Percentiles rank a stretch among this genome's conserved stretches.
phyloP scores from a whole-genome alignment of 305 asterid species.

The Plantago coronopus region DNA sequence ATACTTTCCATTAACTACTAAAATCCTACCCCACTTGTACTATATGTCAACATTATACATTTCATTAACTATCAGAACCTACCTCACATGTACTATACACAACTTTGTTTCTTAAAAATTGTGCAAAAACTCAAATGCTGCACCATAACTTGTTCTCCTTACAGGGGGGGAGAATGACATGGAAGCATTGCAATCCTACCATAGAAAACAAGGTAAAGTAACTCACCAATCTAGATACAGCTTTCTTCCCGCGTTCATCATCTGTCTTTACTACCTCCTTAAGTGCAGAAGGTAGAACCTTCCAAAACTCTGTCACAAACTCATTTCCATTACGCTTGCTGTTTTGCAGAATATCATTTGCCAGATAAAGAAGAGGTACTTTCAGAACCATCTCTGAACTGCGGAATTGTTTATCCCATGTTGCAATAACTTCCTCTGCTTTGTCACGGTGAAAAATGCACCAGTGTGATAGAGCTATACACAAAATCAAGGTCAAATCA shows the following conservation, averaged over 20 bases:
- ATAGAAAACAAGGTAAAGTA: neutral
- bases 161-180: neutral
- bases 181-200: neutral
- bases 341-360: slow-evolving; percentile 89
- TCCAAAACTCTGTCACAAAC: slow-evolving; percentile 88
- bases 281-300: slow-evolving; percentile 84
- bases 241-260: slow-evolving; percentile 65
- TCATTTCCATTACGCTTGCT: slow-evolving; percentile 95
- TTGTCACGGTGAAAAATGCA: slow-evolving; percentile 91
- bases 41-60: too few relatives aligned
- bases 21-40: too few relatives aligned
- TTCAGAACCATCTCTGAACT: slow-evolving; percentile 61
- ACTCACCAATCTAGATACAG: slow-evolving; percentile 77
- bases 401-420: slow-evolving; percentile 86
- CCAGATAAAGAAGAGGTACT: slow-evolving; percentile 86
- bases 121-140: too few relatives aligned
- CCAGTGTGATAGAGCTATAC: slow-evolving; percentile 87
- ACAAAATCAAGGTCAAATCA: slow-evolving; percentile 40
- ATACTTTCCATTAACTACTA: too few relatives aligned
- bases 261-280: slow-evolving; percentile 59
- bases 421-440: slow-evolving; percentile 73
- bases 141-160: neutral
- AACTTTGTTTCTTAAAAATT: too few relatives aligned
- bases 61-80: too few relatives aligned
- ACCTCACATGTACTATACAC: too few relatives aligned